Conservation (phyloP, 2,329 filamentous ascomycete genomes). For the Rasamsonia emersonii region DNA sequence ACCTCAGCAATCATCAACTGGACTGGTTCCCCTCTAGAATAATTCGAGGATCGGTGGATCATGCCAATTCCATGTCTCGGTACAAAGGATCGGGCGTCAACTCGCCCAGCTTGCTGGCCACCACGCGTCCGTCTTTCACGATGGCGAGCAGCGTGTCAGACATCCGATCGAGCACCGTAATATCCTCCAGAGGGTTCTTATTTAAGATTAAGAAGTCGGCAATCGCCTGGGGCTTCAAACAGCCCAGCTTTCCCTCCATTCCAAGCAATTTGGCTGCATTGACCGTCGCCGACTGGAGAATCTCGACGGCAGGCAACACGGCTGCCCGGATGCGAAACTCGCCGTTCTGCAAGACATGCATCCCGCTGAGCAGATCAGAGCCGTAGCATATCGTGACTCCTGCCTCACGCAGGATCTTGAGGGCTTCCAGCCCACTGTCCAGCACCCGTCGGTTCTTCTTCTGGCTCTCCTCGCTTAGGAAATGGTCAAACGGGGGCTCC, state of each 20-base stretch:
- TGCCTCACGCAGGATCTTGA: slow-evolving; percentile 43
- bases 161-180: slow-evolving; percentile 42
- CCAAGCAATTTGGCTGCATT: slow-evolving; percentile 45
- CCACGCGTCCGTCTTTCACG: slow-evolving; percentile 48
- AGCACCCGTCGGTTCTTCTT: slow-evolving; percentile 47
- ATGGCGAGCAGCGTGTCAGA: slow-evolving; percentile 44
- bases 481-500: slow-evolving; percentile 24
- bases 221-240: slow-evolving; percentile 42
- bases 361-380: slow-evolving; percentile 45
- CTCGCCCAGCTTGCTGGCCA: too few species aligned
- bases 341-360: slow-evolving; percentile 40
- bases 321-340: slow-evolving; percentile 41
- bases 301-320: slow-evolving; percentile 34
- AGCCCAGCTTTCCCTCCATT: slow-evolving; percentile 40
- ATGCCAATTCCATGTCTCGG: too few species aligned
- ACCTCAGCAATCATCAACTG: too few species aligned
- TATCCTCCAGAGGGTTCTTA: slow-evolving; percentile 48
- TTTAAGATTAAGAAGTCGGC: slow-evolving; percentile 49
- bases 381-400: slow-evolving; percentile 51
- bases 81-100: too few species aligned
- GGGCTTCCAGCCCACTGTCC: slow-evolving; percentile 35
- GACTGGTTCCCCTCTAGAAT: too few species aligned
- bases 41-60: too few species aligned
- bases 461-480: slow-evolving; percentile 25
- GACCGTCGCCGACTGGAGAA: slow-evolving; percentile 45